phyloP scores from a whole-genome alignment of 1,284 basidiomycete genomes.

The Lentinula novae-zelandiae region DNA sequence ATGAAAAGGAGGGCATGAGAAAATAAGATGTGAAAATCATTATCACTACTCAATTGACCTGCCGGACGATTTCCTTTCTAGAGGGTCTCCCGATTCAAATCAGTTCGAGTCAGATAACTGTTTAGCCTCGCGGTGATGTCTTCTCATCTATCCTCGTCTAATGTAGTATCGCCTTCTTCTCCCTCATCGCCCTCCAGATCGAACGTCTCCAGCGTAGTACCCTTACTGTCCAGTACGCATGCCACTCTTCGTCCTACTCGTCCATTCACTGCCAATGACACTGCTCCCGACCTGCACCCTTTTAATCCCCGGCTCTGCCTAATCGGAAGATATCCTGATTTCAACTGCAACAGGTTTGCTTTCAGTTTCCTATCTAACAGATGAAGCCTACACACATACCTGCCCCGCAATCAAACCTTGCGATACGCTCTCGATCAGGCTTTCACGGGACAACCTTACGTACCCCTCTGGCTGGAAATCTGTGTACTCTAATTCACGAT shows the following conservation, averaged over 20 bases:
- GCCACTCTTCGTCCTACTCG: constrained; percentile 67
- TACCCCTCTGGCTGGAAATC: constrained; percentile 40
- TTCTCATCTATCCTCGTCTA: constrained; percentile 28
- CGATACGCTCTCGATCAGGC: constrained; percentile 55
- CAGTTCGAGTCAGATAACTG: neutral
- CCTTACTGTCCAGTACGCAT: constrained; percentile 63
- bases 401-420: constrained; percentile 50
- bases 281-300: constrained; percentile 46
- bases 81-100: constrained; percentile 21
- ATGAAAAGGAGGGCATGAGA: too few relatives aligned
- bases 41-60: too few relatives aligned
- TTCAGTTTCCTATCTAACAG: constrained; percentile 14
- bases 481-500: constrained; percentile 56
- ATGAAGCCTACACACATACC: constrained; percentile 31
- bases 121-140: constrained; percentile 7
- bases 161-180: constrained; percentile 40
- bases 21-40: too few relatives aligned
- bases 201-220: constrained; percentile 62
- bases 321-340: constrained; percentile 47
- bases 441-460: constrained; percentile 56
- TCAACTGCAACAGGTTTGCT: constrained; percentile 40
- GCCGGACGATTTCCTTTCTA: neutral
- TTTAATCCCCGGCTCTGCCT: constrained; percentile 53
- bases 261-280: constrained; percentile 70
- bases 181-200: constrained; percentile 70